Evolutionary conservation across 2,329 filamentous ascomycete genomes (phyloP).

Genomic region (Domatiomyces catenatus): DNA sequence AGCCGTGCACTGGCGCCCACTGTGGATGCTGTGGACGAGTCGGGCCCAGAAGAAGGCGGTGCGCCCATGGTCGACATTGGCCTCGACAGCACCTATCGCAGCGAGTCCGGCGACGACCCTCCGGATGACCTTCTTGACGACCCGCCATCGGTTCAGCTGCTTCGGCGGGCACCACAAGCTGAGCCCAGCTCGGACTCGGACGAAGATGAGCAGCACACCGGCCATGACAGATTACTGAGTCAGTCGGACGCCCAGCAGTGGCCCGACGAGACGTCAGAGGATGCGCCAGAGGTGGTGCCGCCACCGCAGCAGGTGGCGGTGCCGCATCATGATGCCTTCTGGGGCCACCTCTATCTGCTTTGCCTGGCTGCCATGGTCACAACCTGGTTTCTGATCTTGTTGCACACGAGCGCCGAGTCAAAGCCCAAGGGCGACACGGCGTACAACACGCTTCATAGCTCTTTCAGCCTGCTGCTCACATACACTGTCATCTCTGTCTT

Average conservation of each 20-base stretch:
- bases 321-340: slow-evolving; percentile 77
- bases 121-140: slow-evolving; percentile 33
- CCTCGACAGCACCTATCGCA: slow-evolving; percentile 49
- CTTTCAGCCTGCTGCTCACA: slow-evolving; percentile 74
- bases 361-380: slow-evolving; percentile 69
- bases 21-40: slow-evolving; percentile 22
- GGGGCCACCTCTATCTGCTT: slow-evolving; percentile 79
- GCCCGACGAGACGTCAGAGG: slow-evolving; percentile 35
- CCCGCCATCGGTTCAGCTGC: slow-evolving; percentile 42
- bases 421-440: slow-evolving; percentile 75
- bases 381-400: slow-evolving; percentile 74
- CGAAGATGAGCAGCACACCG: slow-evolving; percentile 37
- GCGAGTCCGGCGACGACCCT: slow-evolving; percentile 28
- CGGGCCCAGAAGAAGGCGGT: slow-evolving; percentile 12
- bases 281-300: slow-evolving; percentile 39
- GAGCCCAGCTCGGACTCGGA: slow-evolving; percentile 25
- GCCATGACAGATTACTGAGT: slow-evolving; percentile 19
- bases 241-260: slow-evolving; percentile 24
- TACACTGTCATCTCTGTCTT: slow-evolving; percentile 84
- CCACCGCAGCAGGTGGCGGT: slow-evolving; percentile 49
- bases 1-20: slow-evolving; percentile 25
- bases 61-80: slow-evolving; percentile 72
- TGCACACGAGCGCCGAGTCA: slow-evolving; percentile 63
- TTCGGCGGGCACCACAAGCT: slow-evolving; percentile 28
- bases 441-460: slow-evolving; percentile 73